Evolutionary conservation across 441 rosid species (phyloP), one percentile per base, ranked within the genome.

Genomic region (Pelargonium fulgidum): DNA sequence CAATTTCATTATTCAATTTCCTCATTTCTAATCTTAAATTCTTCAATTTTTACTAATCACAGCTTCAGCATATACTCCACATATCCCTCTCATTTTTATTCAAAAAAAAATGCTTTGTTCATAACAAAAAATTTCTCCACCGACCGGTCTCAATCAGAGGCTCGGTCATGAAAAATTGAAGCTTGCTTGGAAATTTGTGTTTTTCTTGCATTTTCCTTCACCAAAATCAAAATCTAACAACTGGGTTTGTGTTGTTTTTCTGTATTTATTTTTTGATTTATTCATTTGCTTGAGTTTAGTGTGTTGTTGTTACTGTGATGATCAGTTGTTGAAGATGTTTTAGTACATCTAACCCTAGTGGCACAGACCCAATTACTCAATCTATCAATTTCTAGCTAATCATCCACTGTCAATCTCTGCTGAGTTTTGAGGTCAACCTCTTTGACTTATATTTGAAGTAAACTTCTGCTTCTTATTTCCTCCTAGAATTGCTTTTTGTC

Each of bases 241-340:
- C 62, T 56, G 62, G 62, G 62, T 17, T 56, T 56, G 62, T 56
- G 62, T 56, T 56, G 24, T 56, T 56, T 56, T 56, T 39, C 10
- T 39, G 44, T 39, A 7, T 39, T 39, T 7, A 36, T 39, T 7
- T 0, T 39, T 6, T 39, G 0, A 6, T 39, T 39, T 6, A 7
- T 39, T 7, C 44, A 39, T 39, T 39, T 5, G 44, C 44, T 39
- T 39, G 44, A 39, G 44, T 39, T 39, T 39, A 39, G 44, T 39
- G 24, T 56, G 62, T 0, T 54, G 22, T 52, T 16, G 24, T 16
- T 56, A 7, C 62, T 56, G 26, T 56, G 26, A 56, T 19, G 62
- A 56, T 17, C 24, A 56, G 62, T 17, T 17, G 20, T 56, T 56
- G 62, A 56, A 17, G 62, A 19, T 56, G 2, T 56, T 10, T 7